Evolutionary conservation across 257 asterid species (phyloP), one percentile per base, ranked within the genome.

Genomic region (Ehretia macrophylla): DNA sequence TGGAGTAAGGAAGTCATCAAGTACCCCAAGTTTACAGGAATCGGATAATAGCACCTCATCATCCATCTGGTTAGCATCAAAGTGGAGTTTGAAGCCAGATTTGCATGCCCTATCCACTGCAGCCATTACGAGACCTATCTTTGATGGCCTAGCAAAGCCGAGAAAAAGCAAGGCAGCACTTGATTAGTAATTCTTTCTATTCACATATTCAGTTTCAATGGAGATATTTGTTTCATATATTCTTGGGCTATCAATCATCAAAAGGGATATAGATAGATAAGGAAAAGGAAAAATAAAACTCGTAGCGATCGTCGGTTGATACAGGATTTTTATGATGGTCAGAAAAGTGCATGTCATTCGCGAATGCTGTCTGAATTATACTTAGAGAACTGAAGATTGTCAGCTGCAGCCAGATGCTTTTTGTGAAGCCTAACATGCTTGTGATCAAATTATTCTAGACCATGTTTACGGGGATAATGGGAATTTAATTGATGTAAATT

Each of bases 11-110:
- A 92, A 82, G 71, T 88, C 93, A 1, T 81, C 93, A 8, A 88
- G 97, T 53, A 64, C 90, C 8, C 71, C 98, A 18, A 76, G 75
- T 67, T 81, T 88, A 74, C 85, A 75, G 58, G 97, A 86, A 53
- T 67, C 92, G 10, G 96, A 85, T 9, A 71, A 64, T 59, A 58
- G 85, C 8, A 1, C 84, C 8, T 63, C 77, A 60, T 79, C 82
- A 55, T 81, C 94, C 42, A 56, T 85, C 9, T 84, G 89, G 91
- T 58, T 79, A 20, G 51, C 85, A 10, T 65, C 92, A n/a, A 85
- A 79, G 66, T 90, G 95, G 95, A 81, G 79, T 61, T 68, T 90
- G 80, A 90, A 77, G 81, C 73, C 95, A 23, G 96, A 85, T 68
- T 77, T 87, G 54, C 95, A 77, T 65, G 86, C 87, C 32, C 74